A percentile compares a stretch with the other conserved stretches of the same genome.
Evolutionary conservation across 306 rosid genomes (phyloP).

Genomic region (Corylus heterophylla): DNA sequence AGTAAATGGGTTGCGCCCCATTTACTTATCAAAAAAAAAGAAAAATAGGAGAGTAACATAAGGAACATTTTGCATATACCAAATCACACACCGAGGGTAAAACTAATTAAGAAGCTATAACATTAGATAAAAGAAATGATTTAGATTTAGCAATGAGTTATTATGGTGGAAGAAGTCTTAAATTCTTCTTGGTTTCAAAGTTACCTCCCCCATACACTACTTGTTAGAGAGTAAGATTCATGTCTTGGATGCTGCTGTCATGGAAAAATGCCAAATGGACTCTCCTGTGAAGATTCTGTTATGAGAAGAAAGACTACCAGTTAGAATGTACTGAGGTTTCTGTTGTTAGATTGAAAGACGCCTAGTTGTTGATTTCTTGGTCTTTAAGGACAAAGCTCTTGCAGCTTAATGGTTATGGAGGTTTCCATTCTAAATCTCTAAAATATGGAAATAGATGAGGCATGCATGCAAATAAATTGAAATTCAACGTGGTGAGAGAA

Average conservation of each 20-base stretch:
- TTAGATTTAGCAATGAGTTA: too few relatives aligned
- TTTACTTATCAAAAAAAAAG: not conserved
- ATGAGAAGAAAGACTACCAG: not conserved
- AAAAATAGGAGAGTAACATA: not conserved
- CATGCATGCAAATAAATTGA: not conserved
- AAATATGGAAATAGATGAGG: not conserved
- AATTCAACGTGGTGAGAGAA: not conserved
- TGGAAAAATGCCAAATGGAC: not conserved
- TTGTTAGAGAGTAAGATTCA: not conserved
- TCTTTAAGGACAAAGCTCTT: not conserved
- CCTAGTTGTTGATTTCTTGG: not conserved
- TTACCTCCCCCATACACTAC: not conserved
- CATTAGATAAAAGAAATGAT: too few relatives aligned
- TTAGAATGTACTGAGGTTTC: not conserved
- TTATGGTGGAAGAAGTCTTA: not conserved
- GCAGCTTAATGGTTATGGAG: not conserved
- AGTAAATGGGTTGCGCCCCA: too few relatives aligned
- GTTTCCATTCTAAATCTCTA: not conserved
- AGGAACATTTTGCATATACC: not conserved
- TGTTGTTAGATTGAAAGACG: not conserved
- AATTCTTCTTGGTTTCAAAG: not conserved
- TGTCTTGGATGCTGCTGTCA: not conserved
- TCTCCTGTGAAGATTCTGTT: not conserved
- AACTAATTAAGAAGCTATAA: too few relatives aligned
- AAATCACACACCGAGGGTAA: too few relatives aligned